Percentiles rank a stretch among this genome's conserved stretches.
These are phyloP conservation scores for Cytospora chrysosperma DNA, from an alignment of 2,329 filamentous ascomycete species.

Conservation along the genomic window DNA sequence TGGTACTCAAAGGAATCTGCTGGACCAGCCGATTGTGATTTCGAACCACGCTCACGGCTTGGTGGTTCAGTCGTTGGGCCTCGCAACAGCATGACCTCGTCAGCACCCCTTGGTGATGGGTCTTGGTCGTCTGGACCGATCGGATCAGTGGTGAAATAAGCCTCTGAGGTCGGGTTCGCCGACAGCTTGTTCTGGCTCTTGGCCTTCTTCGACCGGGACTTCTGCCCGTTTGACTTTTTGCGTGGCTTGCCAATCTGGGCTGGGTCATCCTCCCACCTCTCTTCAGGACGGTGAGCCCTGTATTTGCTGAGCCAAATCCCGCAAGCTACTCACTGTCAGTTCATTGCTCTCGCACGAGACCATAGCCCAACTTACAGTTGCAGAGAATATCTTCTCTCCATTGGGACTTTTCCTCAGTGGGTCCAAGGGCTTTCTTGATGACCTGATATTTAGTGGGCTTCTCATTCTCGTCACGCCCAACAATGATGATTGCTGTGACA, in stretches of 20 bases:
- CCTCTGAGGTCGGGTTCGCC: constrained; percentile 52
- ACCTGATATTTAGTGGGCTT: constrained; percentile 68
- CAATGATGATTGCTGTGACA: constrained; percentile 70
- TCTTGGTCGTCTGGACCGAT: constrained; percentile 44
- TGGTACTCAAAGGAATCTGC: constrained; percentile 30
- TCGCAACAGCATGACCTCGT: constrained; percentile 20
- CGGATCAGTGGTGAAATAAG: constrained; percentile 54
- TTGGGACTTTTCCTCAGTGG: constrained; percentile 60
- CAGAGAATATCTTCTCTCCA: constrained; percentile 79
- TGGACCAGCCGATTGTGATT: constrained; percentile 28
- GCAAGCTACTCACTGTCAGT: constrained; percentile 59
- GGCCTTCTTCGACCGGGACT: constrained; percentile 47
- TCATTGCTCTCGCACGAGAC: constrained; percentile 21
- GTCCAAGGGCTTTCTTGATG: constrained; percentile 70
- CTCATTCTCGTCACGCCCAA: constrained; percentile 62
- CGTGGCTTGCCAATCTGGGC: constrained; percentile 52
- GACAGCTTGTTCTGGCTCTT: constrained; percentile 48
- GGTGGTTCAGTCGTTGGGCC: constrained; percentile 27
- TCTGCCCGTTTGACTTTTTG: constrained; percentile 45
- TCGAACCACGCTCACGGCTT: constrained; percentile 26
- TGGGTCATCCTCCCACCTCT: constrained; percentile 74
- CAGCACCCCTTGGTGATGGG: constrained; percentile 29
- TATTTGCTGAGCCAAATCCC: constrained; percentile 93
- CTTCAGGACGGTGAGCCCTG: constrained; percentile 76
- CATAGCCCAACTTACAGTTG: constrained; percentile 64